These are phyloP conservation scores for Lichtheimia ramosa DNA, from an alignment of 371 early-diverging fungal species.

Conservation along the genomic window DNA sequence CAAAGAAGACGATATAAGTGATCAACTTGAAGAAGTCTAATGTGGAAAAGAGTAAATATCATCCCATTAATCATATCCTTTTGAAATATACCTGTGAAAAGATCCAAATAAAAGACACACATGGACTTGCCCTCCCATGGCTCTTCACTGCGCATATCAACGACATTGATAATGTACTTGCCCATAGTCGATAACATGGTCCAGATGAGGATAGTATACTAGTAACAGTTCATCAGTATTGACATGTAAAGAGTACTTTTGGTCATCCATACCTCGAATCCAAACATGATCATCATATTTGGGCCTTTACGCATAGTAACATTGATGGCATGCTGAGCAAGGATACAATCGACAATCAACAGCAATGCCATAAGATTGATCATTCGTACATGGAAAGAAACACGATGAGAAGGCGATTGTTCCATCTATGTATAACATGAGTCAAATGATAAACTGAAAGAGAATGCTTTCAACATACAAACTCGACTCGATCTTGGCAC, in stretches of 20 bases:
- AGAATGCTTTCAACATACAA: slow-evolving; percentile 56
- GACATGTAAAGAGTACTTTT: neutral
- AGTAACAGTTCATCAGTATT: neutral
- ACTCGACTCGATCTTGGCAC: slow-evolving; percentile 88
- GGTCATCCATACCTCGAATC: slow-evolving; percentile 76
- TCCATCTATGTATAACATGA: slow-evolving; percentile 67
- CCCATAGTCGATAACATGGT: slow-evolving; percentile 69
- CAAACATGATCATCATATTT: slow-evolving; percentile 94
- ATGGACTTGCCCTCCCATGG: slow-evolving; percentile 96
- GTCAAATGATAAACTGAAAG: neutral
- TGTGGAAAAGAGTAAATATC: neutral
- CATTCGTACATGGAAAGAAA: slow-evolving; percentile 71
- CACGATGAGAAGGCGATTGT: slow-evolving; percentile 68
- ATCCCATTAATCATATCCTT: neutral
- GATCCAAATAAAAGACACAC: slow-evolving; percentile 86
- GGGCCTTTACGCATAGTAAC: slow-evolving; percentile 66
- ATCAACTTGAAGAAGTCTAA: slow-evolving; percentile 87
- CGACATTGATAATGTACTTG: slow-evolving; percentile 83
- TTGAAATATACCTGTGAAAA: slow-evolving; percentile 62
- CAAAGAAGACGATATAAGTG: slow-evolving; percentile 86
- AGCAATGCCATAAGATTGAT: slow-evolving; percentile 65
- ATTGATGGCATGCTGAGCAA: slow-evolving; percentile 70
- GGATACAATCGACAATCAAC: slow-evolving; percentile 62
- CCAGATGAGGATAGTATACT: slow-evolving; percentile 87
- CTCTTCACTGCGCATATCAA: slow-evolving; percentile 78